Evolutionary conservation across 352 stramenopile species (phyloP).

Genomic region (Poterioochromonas sp.): DNA sequence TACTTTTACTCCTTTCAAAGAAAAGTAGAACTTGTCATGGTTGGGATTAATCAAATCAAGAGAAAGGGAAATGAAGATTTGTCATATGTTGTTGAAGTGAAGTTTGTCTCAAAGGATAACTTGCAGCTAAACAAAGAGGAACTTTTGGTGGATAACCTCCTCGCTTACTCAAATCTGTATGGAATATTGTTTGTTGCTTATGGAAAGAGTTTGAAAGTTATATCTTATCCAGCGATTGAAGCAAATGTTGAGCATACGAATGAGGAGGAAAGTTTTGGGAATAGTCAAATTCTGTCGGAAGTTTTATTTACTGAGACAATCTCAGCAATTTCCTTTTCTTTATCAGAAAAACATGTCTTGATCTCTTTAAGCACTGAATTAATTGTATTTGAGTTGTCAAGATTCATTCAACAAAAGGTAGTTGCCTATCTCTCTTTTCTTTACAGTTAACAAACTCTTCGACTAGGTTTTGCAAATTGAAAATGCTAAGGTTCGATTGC

Average conservation of each 20-base stretch:
- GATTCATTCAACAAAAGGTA: too few relatives aligned
- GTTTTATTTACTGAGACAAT: not conserved
- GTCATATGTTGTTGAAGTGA: too few relatives aligned
- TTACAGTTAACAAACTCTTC: too few relatives aligned
- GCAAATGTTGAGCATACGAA: not conserved
- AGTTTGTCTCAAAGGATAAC: not conserved
- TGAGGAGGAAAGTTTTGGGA: too few relatives aligned
- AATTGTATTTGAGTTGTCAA: not conserved
- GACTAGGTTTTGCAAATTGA: too few relatives aligned
- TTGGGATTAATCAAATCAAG: too few relatives aligned
- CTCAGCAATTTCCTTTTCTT: not conserved
- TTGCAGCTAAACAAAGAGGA: not conserved
- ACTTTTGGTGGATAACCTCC: not conserved
- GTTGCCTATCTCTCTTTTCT: too few relatives aligned
- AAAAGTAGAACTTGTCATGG: too few relatives aligned
- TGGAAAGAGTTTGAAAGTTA: not conserved
- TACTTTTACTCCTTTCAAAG: too few relatives aligned
- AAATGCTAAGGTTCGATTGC: too few relatives aligned
- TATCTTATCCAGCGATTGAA: not conserved
- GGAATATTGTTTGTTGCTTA: not conserved
- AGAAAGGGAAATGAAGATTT: too few relatives aligned
- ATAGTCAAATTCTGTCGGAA: too few relatives aligned
- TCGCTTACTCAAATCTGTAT: not conserved
- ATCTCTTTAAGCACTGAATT: not conserved
- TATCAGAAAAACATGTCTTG: not conserved